Percentiles rank a stretch among this genome's conserved stretches.
Evolutionary conservation across 495 filamentous ascomycete genomes (phyloP).

Genomic region (Aspergillus ostianus): DNA sequence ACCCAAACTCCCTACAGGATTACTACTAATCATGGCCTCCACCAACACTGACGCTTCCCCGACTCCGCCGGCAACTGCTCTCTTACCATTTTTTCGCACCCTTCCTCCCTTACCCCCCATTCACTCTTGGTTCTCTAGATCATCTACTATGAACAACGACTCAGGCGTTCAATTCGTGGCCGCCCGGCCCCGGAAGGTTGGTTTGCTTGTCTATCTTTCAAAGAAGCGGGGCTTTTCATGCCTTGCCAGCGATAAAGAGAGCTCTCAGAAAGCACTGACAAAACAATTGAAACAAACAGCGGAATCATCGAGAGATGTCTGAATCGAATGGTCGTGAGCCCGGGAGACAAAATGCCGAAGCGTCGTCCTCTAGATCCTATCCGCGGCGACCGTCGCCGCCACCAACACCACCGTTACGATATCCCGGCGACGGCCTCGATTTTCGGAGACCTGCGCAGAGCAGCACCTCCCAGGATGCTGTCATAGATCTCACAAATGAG

Average conservation of each 20-base stretch:
- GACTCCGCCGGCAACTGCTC: conserved; percentile 4
- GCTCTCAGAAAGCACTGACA: conserved; percentile 1
- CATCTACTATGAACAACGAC: conserved; percentile 34
- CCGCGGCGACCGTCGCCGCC: conserved; percentile 6
- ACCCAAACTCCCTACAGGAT: neutral
- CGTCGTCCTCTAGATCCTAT: conserved; percentile 24
- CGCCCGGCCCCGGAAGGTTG: conserved; percentile 43
- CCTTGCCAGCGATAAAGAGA: neutral
- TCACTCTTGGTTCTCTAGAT: conserved; percentile 1
- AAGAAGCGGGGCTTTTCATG: conserved; percentile 25
- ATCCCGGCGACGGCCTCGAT: conserved; percentile 49
- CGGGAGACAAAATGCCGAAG: conserved; percentile 9
- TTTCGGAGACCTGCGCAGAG: conserved; percentile 45
- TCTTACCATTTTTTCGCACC: conserved; percentile 5
- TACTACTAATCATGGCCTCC: conserved; percentile 13
- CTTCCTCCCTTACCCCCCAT: neutral
- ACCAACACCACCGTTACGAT: conserved; percentile 33
- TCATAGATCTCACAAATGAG: conserved; percentile 58
- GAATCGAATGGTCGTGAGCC: conserved; percentile 25
- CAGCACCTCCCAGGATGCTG: conserved; percentile 27
- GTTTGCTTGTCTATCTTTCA: conserved; percentile 11
- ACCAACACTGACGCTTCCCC: conserved; percentile 9
- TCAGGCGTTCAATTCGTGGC: conserved; percentile 39
- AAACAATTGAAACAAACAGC: conserved; percentile 23
- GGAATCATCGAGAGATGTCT: conserved; percentile 41